phyloP scores from a whole-genome alignment of 2,329 filamentous ascomycete genomes.

The Ambrosiella cleistominuta region DNA sequence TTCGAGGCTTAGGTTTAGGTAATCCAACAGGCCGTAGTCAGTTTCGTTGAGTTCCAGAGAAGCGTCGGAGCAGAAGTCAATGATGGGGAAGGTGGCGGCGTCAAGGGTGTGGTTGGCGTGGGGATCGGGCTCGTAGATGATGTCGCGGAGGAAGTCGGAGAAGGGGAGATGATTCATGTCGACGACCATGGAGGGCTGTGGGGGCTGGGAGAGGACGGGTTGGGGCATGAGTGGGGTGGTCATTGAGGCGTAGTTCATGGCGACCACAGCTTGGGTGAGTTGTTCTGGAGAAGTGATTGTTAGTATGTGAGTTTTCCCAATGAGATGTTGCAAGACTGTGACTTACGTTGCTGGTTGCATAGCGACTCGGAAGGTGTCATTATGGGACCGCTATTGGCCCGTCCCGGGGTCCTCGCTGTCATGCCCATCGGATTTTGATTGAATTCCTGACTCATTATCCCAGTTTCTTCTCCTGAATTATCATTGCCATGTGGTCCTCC shows the following conservation, averaged over 20 bases:
- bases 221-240: not conserved
- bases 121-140: conserved; percentile 30
- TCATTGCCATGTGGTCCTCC: too few relatives aligned
- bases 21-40: conserved; percentile 32
- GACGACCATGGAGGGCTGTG: not conserved
- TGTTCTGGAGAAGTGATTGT: not conserved
- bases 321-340: too few relatives aligned
- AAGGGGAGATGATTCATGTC: conserved; percentile 23
- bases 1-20: conserved; percentile 8
- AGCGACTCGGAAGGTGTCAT: too few relatives aligned
- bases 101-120: conserved; percentile 22
- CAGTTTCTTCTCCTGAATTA: too few relatives aligned
- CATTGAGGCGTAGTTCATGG: not conserved
- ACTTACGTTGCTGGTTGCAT: too few relatives aligned
- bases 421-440: too few relatives aligned
- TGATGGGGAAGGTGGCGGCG: conserved; percentile 25
- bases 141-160: conserved; percentile 32
- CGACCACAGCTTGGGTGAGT: not conserved
- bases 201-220: not conserved
- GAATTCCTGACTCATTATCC: too few relatives aligned
- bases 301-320: too few relatives aligned
- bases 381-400: too few relatives aligned
- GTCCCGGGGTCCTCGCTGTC: too few relatives aligned
- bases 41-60: conserved; percentile 34
- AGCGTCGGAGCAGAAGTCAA: conserved; percentile 33